Evolutionary conservation across 805 yeast genomes (phyloP).

Genomic region (Jamesozyma lodderae): DNA sequence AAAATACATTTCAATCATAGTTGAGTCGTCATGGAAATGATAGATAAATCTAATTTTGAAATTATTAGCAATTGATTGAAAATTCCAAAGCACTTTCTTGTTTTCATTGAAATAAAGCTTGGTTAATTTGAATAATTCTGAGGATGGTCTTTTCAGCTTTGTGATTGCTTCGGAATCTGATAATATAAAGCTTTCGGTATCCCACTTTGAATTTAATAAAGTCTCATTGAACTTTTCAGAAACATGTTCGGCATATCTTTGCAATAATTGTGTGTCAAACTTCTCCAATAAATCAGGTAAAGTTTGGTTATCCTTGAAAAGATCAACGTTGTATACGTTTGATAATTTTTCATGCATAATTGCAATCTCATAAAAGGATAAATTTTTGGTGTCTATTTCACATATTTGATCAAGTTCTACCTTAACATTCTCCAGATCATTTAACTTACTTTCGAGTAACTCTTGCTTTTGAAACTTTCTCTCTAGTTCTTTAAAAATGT

Average conservation of each 20-base stretch:
- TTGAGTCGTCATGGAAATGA: conserved; percentile 40
- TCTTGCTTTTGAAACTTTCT: conserved; percentile 6
- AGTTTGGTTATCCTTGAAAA: conserved; percentile 1
- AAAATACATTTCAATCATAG: conserved; percentile 46
- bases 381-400: not conserved
- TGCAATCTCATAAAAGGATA: conserved; percentile 6
- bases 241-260: conserved; percentile 7
- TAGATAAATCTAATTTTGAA: conserved; percentile 42
- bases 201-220: conserved; percentile 27
- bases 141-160: conserved; percentile 13
- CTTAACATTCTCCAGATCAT: conserved; percentile 3
- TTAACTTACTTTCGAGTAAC: conserved; percentile 3
- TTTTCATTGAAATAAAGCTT: conserved; percentile 7
- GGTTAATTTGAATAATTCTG: conserved; percentile 15
- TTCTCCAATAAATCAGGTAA: not conserved
- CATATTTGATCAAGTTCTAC: conserved; percentile 3
- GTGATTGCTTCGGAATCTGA: conserved; percentile 11
- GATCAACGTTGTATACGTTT: not conserved
- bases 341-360: conserved; percentile 6
- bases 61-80: conserved; percentile 38
- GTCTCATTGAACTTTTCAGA: conserved; percentile 10
- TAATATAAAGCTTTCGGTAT: conserved; percentile 14
- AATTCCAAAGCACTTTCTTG: conserved; percentile 34
- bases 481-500: conserved; percentile 13
- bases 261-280: conserved; percentile 11